Base-by-base conservation (phyloP, 257 asterid genomes). In the Lavandula angustifolia region DNA sequence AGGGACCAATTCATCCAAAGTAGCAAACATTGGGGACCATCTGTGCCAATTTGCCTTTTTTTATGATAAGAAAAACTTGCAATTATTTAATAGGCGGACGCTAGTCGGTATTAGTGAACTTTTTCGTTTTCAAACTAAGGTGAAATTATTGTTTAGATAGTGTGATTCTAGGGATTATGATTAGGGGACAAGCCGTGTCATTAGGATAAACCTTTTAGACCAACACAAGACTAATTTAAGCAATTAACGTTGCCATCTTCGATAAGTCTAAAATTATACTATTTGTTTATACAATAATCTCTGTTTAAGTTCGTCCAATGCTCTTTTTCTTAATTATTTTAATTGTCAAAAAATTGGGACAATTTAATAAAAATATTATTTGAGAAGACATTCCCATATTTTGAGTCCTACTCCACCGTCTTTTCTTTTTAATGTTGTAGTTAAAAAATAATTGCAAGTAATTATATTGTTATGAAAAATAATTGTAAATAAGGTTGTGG, bases 191-290 rank as follows among this genome's bases (percentile, higher is more conserved):
- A 6, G 47, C 31, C 16, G 32, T 33, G 54, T 44, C 43, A 64
- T 55, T 47, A 29, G 54, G 61, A 38, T 54, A 54, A 47, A 47
- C 76, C 64, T 64, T 54, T 17, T 35, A 14, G 49, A 64, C 29
- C 17, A 27, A n/a, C 37, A 22, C 14, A 51, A 41, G 55, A 71
- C 64, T 63, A 53, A 49, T 12, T 10, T 13, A 27, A 13, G 10
- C 40, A 42, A 56, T 14, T 52, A 61, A 60, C 18, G 57, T 60
- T 51, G 54, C 29, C 38, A 34, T 63, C 54, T 66, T 64, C 62
- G 72, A 57, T 66, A 34, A 64, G 56, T 72, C 34, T 56, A 49
- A 55, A 8, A 7, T 40, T 3, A 42, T 34, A 13, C n/a, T 40
- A 68, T 27, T 68, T 60, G 12, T 69, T 59, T 44, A 42, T 41